Conservation (phyloP, 805 yeast genomes). For the Metschnikowia lochheadii region DNA sequence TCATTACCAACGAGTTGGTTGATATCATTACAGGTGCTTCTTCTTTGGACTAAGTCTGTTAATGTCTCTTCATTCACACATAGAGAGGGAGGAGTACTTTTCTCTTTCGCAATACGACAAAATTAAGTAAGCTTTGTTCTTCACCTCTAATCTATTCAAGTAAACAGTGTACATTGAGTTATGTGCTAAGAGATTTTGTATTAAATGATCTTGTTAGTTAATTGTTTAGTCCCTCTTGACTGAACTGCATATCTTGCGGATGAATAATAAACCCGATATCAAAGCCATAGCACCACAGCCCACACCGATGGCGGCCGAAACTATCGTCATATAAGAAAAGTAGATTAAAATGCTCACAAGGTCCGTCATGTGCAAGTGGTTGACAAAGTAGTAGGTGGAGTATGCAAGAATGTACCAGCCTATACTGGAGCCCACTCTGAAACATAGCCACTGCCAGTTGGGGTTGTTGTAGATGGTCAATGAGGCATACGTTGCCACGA, state of each 20-base stretch:
- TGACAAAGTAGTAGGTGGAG: constrained; percentile 61
- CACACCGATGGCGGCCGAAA: constrained; percentile 58
- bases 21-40: constrained; percentile 99
- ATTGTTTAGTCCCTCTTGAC: constrained; percentile 48
- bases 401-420: constrained; percentile 68
- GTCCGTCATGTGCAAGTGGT: constrained; percentile 58
- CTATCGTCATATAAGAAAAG: constrained; percentile 65
- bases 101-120: constrained; percentile 3
- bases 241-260: constrained; percentile 56
- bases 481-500: constrained; percentile 63
- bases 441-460: constrained; percentile 83
- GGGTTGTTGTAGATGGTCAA: constrained; percentile 51
- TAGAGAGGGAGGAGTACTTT: neutral
- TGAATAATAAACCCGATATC: constrained; percentile 61
- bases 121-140: neutral
- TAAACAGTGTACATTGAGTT: too few relatives aligned
- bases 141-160: too few relatives aligned
- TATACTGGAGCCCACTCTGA: constrained; percentile 62
- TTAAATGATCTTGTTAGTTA: too few relatives aligned
- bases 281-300: constrained; percentile 76
- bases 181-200: neutral
- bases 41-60: constrained; percentile 68
- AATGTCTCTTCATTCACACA: constrained; percentile 6
- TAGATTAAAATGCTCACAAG: constrained; percentile 64
- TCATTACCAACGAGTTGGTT: constrained; percentile 79